Conservation (phyloP, 768 basidiomycete species). For the Sporobolomyces roseus region DNA sequence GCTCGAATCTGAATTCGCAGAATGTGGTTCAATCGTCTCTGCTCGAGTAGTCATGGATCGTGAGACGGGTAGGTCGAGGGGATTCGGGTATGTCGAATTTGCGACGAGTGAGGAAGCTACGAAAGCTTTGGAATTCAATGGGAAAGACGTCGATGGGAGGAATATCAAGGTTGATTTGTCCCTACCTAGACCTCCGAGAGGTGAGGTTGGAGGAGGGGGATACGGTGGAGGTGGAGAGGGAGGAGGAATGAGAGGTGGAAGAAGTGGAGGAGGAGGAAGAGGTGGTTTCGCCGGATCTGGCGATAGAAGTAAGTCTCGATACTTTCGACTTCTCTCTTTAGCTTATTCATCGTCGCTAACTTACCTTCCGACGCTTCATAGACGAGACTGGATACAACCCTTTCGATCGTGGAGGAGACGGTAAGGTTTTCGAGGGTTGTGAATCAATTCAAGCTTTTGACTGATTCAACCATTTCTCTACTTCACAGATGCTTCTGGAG, state of each 20-base stretch:
- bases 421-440: not conserved
- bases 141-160: conserved; percentile 88
- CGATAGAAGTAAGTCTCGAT: not conserved
- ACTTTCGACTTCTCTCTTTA: not conserved
- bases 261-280: not conserved
- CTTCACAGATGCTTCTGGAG: not conserved
- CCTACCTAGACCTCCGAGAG: conserved; percentile 50
- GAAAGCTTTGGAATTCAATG: conserved; percentile 73
- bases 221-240: not conserved
- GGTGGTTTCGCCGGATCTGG: not conserved
- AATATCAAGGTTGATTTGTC: conserved; percentile 79
- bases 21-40: conserved; percentile 79
- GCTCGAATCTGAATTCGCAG: conserved; percentile 81
- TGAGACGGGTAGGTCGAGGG: conserved; percentile 51
- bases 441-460: no score
- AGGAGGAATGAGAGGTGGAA: not conserved
- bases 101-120: conserved; percentile 50
- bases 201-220: not conserved
- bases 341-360: not conserved
- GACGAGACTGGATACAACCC: not conserved
- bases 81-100: conserved; percentile 51
- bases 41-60: conserved; percentile 68
- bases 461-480: no score
- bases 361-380: no score
- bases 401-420: not conserved